phyloP scores from a whole-genome alignment of 2,329 filamentous ascomycete genomes.

The Sporothrix brunneoviolacea region DNA sequence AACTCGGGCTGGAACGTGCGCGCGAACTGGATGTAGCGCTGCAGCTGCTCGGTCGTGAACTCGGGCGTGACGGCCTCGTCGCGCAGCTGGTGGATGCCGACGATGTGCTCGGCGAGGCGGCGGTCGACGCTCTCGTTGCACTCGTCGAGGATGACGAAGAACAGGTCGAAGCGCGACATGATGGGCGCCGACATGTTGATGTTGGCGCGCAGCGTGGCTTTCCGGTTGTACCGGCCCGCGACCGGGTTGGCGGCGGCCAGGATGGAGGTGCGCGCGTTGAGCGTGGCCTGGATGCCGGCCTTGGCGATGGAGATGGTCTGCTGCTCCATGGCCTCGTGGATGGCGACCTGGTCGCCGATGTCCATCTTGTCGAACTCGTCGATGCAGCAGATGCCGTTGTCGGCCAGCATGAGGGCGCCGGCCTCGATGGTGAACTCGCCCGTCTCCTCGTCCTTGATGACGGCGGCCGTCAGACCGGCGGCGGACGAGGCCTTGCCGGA shows the following conservation, averaged over 20 bases:
- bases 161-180: slow-evolving; percentile 98
- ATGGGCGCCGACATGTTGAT: slow-evolving; percentile 99
- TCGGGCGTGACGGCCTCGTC: slow-evolving; percentile 89
- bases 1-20: slow-evolving; percentile 92
- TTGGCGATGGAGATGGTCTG: slow-evolving; percentile 99
- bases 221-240: slow-evolving; percentile 93
- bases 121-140: slow-evolving; percentile 89
- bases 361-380: slow-evolving; percentile 99
- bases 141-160: slow-evolving; percentile 96
- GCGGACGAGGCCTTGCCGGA: slow-evolving; percentile 96
- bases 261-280: slow-evolving; percentile 93
- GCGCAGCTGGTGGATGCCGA: slow-evolving; percentile 84
- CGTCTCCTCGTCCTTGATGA: slow-evolving; percentile 96
- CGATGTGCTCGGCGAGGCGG: slow-evolving; percentile 89
- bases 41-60: slow-evolving; percentile 91
- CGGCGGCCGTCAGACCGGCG: slow-evolving; percentile 91
- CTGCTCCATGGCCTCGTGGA: slow-evolving; percentile 99
- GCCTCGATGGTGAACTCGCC: slow-evolving; percentile 98
- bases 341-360: slow-evolving; percentile 90
- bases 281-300: slow-evolving; percentile 93
- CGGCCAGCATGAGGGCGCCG: slow-evolving; percentile 92
- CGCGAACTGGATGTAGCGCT: slow-evolving; percentile 95
- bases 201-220: slow-evolving; percentile 85
- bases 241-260: slow-evolving; percentile 95
- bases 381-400: slow-evolving; percentile 96